phyloP scores from a whole-genome alignment of 2,329 filamentous ascomycete species.

The Akanthomyces dipterigenus region DNA sequence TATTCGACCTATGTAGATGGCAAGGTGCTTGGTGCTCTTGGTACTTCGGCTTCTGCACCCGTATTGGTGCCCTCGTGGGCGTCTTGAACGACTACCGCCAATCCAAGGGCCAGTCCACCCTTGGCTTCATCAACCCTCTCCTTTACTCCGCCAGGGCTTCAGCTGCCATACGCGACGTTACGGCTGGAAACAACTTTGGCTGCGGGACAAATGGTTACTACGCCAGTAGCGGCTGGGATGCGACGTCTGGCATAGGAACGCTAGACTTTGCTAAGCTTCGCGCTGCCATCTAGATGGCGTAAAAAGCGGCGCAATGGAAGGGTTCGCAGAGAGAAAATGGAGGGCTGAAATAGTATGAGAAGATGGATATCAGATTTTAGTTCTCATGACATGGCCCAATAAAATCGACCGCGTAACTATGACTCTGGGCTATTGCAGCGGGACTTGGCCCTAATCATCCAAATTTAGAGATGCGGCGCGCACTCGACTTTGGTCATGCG shows the following conservation, averaged over 20 bases:
- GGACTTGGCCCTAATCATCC: too few species aligned
- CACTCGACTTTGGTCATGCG: too few species aligned
- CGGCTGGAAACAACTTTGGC: conserved; percentile 4
- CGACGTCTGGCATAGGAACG: background rate
- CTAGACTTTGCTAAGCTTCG: conserved; percentile 3
- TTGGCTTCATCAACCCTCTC: conserved; percentile 11
- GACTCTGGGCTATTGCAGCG: too few species aligned
- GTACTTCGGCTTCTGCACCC: conserved; percentile 5
- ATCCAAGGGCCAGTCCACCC: background rate
- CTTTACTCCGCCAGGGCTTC: conserved; percentile 12
- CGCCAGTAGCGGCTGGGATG: background rate
- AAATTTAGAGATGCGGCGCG: too few species aligned
- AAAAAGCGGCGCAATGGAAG: too few species aligned
- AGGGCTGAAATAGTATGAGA: too few species aligned
- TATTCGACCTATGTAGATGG: background rate
- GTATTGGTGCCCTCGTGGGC: background rate
- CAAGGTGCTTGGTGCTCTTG: background rate
- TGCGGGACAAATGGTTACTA: conserved; percentile 6
- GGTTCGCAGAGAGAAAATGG: too few species aligned
- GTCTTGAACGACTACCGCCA: conserved; percentile 11
- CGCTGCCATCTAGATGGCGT: background rate
- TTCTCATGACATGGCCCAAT: too few species aligned
- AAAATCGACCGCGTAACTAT: too few species aligned
- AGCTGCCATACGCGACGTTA: conserved; percentile 8
- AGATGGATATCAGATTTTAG: too few species aligned